These are phyloP conservation scores for Sugiyamaella paludigena DNA, from an alignment of 1,139 yeast genomes.

Conservation along the genomic window DNA sequence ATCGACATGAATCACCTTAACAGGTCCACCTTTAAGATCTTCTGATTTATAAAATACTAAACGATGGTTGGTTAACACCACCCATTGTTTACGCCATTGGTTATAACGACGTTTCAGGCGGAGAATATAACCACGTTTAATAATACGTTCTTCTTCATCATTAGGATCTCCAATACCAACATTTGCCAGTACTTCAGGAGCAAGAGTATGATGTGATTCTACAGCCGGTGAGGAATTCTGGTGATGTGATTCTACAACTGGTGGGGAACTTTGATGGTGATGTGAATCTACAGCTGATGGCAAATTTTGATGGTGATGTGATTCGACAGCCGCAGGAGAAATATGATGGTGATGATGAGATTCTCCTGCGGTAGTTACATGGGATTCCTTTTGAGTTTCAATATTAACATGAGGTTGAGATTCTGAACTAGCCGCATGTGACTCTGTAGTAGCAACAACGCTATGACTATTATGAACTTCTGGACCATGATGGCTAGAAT, in stretches of 20 bases:
- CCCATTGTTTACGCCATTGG: slow-evolving; percentile 49
- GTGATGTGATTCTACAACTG: neutral
- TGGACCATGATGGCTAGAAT: too few species aligned
- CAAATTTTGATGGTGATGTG: too few species aligned
- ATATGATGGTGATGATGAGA: too few species aligned
- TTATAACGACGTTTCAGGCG: slow-evolving; percentile 45
- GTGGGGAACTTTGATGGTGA: slow-evolving; percentile 1
- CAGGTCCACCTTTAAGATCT: slow-evolving; percentile 25
- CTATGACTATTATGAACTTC: too few species aligned
- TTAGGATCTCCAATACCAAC: slow-evolving; percentile 9
- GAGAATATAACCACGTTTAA: slow-evolving; percentile 45
- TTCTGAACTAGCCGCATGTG: too few species aligned
- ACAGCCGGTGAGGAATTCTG: neutral
- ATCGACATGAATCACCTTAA: slow-evolving; percentile 39
- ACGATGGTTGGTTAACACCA: slow-evolving; percentile 45
- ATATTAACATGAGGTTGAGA: too few species aligned
- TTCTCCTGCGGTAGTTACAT: too few species aligned
- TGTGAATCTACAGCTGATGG: neutral
- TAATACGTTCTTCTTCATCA: slow-evolving; percentile 38
- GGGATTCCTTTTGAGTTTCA: too few species aligned
- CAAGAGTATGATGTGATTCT: slow-evolving; percentile 1
- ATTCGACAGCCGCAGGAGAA: too few species aligned
- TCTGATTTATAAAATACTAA: slow-evolving; percentile 45
- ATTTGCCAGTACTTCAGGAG: slow-evolving; percentile 4
- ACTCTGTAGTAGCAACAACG: too few species aligned